Conservation (phyloP, 2,329 filamentous ascomycete species). For the Lizonia empirigonia region DNA sequence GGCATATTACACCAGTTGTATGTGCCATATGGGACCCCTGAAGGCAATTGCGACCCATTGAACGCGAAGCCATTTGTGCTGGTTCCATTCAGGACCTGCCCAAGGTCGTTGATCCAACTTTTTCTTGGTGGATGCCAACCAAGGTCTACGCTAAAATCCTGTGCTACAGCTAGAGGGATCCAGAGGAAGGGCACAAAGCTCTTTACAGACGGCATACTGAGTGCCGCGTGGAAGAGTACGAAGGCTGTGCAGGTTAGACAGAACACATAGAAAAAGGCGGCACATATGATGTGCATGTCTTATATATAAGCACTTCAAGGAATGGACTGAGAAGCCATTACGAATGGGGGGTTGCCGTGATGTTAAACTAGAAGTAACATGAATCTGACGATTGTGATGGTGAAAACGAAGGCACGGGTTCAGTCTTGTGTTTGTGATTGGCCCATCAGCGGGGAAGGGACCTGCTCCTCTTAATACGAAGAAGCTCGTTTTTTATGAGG, state of each 20-base stretch:
- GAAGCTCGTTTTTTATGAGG: too few relatives aligned
- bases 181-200: slow-evolving; percentile 26
- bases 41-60: slow-evolving; percentile 66
- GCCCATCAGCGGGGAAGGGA: not conserved
- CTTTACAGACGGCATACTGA: slow-evolving; percentile 26
- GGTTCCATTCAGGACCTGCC: slow-evolving; percentile 60
- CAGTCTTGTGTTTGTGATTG: slow-evolving; percentile 22
- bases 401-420: slow-evolving; percentile 26
- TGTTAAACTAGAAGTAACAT: slow-evolving; percentile 17
- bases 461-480: slow-evolving; percentile 7
- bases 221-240: slow-evolving; percentile 26
- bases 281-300: slow-evolving; percentile 34
- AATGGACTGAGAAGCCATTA: slow-evolving; percentile 22
- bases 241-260: slow-evolving; percentile 25
- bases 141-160: slow-evolving; percentile 33
- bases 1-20: slow-evolving; percentile 93
- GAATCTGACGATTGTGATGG: slow-evolving; percentile 3
- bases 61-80: slow-evolving; percentile 78
- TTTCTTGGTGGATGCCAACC: slow-evolving; percentile 46
- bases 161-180: slow-evolving; percentile 18
- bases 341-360: slow-evolving; percentile 23
- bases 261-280: slow-evolving; percentile 17
- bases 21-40: slow-evolving; percentile 59
- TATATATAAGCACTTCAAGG: slow-evolving; percentile 14
- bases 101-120: slow-evolving; percentile 65